These are phyloP conservation scores for Rhodotorula sp. DNA, from an alignment of 1,284 basidiomycete species.

Conservation along the genomic window DNA sequence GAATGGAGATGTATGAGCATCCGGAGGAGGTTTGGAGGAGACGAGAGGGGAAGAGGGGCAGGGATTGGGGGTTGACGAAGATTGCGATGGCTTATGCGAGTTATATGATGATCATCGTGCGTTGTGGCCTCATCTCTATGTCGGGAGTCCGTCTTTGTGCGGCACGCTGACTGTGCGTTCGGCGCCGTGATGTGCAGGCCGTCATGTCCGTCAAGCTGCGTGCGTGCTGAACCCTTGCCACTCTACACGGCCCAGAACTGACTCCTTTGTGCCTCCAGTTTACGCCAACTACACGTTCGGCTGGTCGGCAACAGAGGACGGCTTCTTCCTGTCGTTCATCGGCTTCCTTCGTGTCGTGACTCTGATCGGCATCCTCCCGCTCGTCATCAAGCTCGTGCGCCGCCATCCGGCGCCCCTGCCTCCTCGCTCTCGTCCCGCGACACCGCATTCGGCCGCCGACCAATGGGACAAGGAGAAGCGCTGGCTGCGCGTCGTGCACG, in stretches of 20 bases:
- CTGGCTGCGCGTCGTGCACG: slow-evolving; percentile 35
- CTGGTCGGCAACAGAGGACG: slow-evolving; percentile 34
- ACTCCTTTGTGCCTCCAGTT: slow-evolving; percentile 1
- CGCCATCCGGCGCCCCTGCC: slow-evolving; percentile 23
- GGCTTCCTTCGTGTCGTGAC: slow-evolving; percentile 37
- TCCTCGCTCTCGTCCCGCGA: slow-evolving; percentile 4
- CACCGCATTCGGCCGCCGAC: not conserved
- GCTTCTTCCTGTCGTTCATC: slow-evolving; percentile 37
- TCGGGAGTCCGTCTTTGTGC: not conserved
- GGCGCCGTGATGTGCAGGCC: not conserved
- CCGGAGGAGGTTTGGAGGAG: slow-evolving; percentile 18
- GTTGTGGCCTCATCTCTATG: not conserved
- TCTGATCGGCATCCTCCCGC: slow-evolving; percentile 37
- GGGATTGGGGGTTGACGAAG: slow-evolving; percentile 34
- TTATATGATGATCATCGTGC: slow-evolving; percentile 23
- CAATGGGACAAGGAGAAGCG: slow-evolving; percentile 36
- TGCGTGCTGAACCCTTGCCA: not conserved
- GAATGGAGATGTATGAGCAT: slow-evolving; percentile 16
- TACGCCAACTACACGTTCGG: slow-evolving; percentile 35
- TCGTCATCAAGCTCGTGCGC: slow-evolving; percentile 26
- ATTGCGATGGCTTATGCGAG: slow-evolving; percentile 17
- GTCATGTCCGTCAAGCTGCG: slow-evolving; percentile 31
- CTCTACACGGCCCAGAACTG: not conserved
- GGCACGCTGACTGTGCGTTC: not conserved
- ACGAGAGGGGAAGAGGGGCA: not conserved